phyloP scores from a whole-genome alignment of 2,329 filamentous ascomycete species.

The Mycogone perniciosa region DNA sequence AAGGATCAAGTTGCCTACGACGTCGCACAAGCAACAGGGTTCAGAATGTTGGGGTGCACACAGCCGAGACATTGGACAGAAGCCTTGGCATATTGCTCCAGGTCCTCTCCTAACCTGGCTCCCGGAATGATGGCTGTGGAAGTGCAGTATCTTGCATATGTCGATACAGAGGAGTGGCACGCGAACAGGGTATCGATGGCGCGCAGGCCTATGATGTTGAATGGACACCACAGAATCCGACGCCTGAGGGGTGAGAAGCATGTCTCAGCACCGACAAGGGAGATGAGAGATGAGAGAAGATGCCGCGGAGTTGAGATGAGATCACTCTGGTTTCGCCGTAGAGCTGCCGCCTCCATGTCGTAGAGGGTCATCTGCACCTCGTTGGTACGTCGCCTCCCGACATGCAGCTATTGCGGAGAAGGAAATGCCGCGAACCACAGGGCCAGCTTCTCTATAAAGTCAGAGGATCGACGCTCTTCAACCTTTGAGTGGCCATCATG shows the following conservation, averaged over 20 bases:
- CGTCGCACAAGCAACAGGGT: not conserved
- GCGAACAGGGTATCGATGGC: not conserved
- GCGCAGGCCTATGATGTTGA: not conserved
- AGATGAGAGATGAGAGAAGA: not conserved
- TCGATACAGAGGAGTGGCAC: slow-evolving; percentile 1
- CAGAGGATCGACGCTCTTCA: too few relatives aligned
- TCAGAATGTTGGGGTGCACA: not conserved
- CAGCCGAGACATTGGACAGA: slow-evolving; percentile 7
- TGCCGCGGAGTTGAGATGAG: not conserved
- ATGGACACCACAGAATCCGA: too few relatives aligned
- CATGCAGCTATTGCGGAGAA: too few relatives aligned
- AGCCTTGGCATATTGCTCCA: not conserved
- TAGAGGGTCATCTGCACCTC: too few relatives aligned
- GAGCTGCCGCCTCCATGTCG: too few relatives aligned
- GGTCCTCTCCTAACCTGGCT: not conserved
- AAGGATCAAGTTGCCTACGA: not conserved
- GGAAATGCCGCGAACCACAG: too few relatives aligned
- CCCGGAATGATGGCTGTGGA: not conserved
- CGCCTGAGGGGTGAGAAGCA: too few relatives aligned
- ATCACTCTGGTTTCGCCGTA: too few relatives aligned
- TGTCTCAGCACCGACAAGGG: not conserved
- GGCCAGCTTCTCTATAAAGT: too few relatives aligned
- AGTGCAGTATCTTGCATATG: slow-evolving; percentile 8
- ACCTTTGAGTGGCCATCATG: too few relatives aligned
- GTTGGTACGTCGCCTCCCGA: too few relatives aligned